These are phyloP conservation scores for Aspergillus sp. DNA, from an alignment of 2,329 filamentous ascomycete genomes.

Conservation along the genomic window DNA sequence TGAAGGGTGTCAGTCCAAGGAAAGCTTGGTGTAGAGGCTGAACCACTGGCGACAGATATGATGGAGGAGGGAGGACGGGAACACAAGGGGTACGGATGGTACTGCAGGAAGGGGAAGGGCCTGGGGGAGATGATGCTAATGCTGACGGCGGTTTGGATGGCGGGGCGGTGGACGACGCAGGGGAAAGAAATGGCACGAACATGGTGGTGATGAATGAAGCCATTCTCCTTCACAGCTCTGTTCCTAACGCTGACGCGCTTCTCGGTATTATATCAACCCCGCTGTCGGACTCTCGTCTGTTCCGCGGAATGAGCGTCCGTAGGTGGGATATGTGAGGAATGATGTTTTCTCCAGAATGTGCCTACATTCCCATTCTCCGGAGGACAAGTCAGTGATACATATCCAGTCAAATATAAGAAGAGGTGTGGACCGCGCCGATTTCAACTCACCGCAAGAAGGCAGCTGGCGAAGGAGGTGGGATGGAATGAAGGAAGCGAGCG, in stretches of 20 bases:
- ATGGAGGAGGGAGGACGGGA: constrained; percentile 31
- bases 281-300: background rate
- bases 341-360: no score
- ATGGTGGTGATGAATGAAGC: constrained; percentile 79
- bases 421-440: no score
- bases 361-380: no score
- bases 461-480: no score
- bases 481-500: background rate
- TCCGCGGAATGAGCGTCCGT: background rate
- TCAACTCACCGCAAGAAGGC: no score
- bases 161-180: constrained; percentile 28
- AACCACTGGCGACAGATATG: constrained; percentile 31
- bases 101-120: constrained; percentile 14
- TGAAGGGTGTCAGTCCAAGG: constrained; percentile 48
- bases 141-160: constrained; percentile 20
- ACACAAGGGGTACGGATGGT: constrained; percentile 5
- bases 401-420: background rate
- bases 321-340: no score
- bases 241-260: background rate
- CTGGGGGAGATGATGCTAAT: constrained; percentile 13
- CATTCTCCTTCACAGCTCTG: constrained; percentile 47
- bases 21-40: constrained; percentile 37
- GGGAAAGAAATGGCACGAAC: constrained; percentile 42
- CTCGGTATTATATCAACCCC: background rate
- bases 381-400: background rate